Evolutionary conservation across 2,329 filamentous ascomycete genomes (phyloP), one percentile per base, ranked within the genome.

Genomic region (Pseudopyricularia cyperi): DNA sequence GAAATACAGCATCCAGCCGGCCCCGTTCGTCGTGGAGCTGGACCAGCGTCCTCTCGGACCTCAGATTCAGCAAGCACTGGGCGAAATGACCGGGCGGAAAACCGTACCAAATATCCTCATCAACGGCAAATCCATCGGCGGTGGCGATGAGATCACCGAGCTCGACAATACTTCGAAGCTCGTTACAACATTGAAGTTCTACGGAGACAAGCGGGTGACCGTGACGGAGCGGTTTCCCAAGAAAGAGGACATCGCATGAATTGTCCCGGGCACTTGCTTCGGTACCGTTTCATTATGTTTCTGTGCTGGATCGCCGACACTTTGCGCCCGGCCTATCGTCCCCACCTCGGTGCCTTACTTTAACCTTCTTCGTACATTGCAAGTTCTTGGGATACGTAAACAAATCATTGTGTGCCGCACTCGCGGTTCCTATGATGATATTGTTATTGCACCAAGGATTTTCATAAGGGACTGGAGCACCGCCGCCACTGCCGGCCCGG

Each of bases 51-150:
- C 81, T 1, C 73, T 94, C 12, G 93, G 91, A 34, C 62, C 70
- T 1, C 68, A 78, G 52, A 69, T 98, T 42, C 93, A 98, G 67
- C 77, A 75, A 9, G 76, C 80, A 17, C 73, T 98, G 9, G 75
- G 68, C 15, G 77, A 82, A 54, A 84, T 79, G 63, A 97, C 93
- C 0, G 86, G 87, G 46, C 79, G 91, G 49, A 75, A 73, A 54
- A 98, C 93, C 0, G 93, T 98, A 0, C 93, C 93, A 15, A 98
- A 98, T 63, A 77, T 97, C 34, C 75, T 98, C 59, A 76, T 98
- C 60, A 87, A 89, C 61, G 89, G 89, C 46, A 82, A 84, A 65
- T 93, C 86, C 66, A 88, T 97, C 55, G 93, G 93, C 47, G 93
- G 93, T 22, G 82, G 88, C 49, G 91, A 97, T 63, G 89, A 96